A percentile compares a stretch with the other conserved stretches of the same genome.
These are phyloP conservation scores for Triangularia setosa DNA, from an alignment of 2,329 filamentous ascomycete species.

Conservation along the genomic window DNA sequence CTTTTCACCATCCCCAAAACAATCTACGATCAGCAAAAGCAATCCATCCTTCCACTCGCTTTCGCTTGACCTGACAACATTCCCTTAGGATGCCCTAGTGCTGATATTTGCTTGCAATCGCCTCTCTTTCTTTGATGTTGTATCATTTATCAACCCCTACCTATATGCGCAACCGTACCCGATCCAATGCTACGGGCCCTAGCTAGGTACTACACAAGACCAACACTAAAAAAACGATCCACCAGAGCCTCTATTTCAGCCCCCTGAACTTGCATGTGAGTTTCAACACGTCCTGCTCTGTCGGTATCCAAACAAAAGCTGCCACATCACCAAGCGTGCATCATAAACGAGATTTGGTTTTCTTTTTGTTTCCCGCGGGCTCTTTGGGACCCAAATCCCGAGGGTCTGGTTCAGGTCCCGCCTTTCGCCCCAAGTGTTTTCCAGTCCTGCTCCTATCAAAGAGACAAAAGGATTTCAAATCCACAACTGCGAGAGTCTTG, in stretches of 20 bases:
- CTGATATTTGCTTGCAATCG: not conserved
- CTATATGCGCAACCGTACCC: not conserved
- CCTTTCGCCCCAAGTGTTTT: not conserved
- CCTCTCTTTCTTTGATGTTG: not conserved
- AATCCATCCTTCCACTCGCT: not conserved
- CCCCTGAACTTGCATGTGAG: not conserved
- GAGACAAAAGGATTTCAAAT: not conserved
- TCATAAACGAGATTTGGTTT: not conserved
- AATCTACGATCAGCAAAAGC: not conserved
- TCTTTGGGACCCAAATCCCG: not conserved
- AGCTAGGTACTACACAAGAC: too few relatives aligned
- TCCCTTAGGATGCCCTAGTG: not conserved
- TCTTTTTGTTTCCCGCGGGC: not conserved
- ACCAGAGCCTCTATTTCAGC: not conserved
- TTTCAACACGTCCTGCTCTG: not conserved
- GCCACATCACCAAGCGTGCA: not conserved
- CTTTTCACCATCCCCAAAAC: not conserved
- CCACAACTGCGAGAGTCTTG: not conserved
- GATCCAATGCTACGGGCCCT: not conserved
- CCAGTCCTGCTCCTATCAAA: too few relatives aligned
- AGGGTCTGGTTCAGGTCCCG: not conserved
- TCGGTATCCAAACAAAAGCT: slow-evolving; percentile 1
- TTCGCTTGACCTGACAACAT: not conserved
- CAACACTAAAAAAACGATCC: too few relatives aligned
- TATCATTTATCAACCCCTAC: not conserved